These are phyloP conservation scores for Candida nemodendra DNA, from an alignment of 805 yeast genomes.

Conservation along the genomic window DNA sequence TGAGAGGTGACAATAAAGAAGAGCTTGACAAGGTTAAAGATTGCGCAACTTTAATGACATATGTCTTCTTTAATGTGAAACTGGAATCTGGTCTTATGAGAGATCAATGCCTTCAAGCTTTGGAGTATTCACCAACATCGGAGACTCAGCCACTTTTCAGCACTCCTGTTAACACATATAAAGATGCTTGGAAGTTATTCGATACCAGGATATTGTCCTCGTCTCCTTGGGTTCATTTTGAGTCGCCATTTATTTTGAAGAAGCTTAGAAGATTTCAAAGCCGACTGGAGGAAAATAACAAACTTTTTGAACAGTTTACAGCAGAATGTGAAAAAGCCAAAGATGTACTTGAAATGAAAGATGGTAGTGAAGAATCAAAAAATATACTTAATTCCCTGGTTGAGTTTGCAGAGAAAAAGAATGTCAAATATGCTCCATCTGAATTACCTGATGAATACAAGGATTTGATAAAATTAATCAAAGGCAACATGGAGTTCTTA, in stretches of 20 bases:
- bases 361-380: constrained; percentile 17
- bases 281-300: constrained; percentile 30
- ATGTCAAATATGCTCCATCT: constrained; percentile 12
- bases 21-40: constrained; percentile 66
- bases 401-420: constrained; percentile 15
- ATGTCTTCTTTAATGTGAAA: constrained; percentile 72
- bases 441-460: constrained; percentile 37
- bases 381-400: constrained; percentile 18
- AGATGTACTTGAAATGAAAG: constrained; percentile 13
- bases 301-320: constrained; percentile 25
- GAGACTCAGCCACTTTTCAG: constrained; percentile 18
- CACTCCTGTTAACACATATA: constrained; percentile 25
- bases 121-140: constrained; percentile 30
- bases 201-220: constrained; percentile 63
- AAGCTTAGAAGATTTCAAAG: constrained; percentile 25
- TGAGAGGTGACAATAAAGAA: constrained; percentile 76
- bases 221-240: constrained; percentile 81
- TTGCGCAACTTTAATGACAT: constrained; percentile 76
- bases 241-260: constrained; percentile 48
- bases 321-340: constrained; percentile 22
- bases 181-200: constrained; percentile 33
- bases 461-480: constrained; percentile 39
- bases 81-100: constrained; percentile 75
- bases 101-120: constrained; percentile 61
- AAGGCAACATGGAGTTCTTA: constrained; percentile 30